These are phyloP conservation scores for Nepenthes gracilis DNA, from an alignment of 148 eudicot species.

Conservation along the genomic window DNA sequence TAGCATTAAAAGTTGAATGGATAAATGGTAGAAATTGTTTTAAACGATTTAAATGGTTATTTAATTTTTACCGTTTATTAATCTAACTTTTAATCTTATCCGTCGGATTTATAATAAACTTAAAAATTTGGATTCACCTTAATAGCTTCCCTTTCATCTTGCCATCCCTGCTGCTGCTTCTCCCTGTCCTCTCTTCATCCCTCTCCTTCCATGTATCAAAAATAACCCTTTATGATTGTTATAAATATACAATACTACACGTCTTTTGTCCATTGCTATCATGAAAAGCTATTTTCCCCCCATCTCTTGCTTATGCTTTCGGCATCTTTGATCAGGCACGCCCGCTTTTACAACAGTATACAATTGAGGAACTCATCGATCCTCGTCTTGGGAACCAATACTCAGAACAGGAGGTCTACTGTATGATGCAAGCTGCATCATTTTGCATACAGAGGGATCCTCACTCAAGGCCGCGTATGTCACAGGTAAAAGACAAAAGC, in stretches of 20 bases:
- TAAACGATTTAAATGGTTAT: too few relatives aligned
- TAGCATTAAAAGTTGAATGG: too few relatives aligned
- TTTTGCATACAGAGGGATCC: constrained; percentile 79
- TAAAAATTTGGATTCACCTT: too few relatives aligned
- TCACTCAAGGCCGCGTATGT: constrained; percentile 86
- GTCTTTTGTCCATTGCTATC: background rate
- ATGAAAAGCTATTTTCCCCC: background rate
- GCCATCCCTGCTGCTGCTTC: too few relatives aligned
- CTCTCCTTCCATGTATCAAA: too few relatives aligned
- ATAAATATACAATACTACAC: background rate
- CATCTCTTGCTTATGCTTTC: too few relatives aligned
- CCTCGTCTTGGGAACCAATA: constrained; percentile 52
- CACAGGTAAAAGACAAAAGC: constrained; percentile 43
- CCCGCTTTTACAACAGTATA: constrained; percentile 56
- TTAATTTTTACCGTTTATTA: too few relatives aligned
- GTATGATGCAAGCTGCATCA: constrained; percentile 85
- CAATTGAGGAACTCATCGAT: constrained; percentile 59
- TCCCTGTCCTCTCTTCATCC: too few relatives aligned
- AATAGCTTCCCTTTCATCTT: too few relatives aligned
- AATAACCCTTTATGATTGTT: background rate
- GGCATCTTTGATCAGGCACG: constrained; percentile 44
- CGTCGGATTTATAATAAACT: too few relatives aligned
- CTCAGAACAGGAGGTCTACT: constrained; percentile 65
- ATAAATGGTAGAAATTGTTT: too few relatives aligned
- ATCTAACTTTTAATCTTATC: too few relatives aligned